Conservation (phyloP, 164 flowering plant species). For the Liriodendron chinense region DNA sequence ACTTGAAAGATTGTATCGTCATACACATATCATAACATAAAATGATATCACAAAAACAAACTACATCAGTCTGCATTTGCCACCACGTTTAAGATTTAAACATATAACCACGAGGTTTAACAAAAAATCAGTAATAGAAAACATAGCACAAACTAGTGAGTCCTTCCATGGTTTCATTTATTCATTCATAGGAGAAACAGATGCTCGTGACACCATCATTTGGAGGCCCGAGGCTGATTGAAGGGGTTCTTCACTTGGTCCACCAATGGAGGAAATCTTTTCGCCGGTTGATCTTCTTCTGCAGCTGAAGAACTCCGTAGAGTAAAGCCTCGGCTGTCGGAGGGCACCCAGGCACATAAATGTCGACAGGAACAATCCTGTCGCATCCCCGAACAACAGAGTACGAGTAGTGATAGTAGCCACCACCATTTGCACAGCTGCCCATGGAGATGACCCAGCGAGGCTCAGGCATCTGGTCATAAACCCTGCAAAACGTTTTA, state of each 20-base stretch:
- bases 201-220: not conserved
- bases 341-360: slow-evolving; percentile 97
- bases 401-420: slow-evolving; percentile 97
- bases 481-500: slow-evolving; percentile 57
- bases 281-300: slow-evolving; percentile 94
- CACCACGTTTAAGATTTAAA: too few species aligned
- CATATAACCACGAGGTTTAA: too few species aligned
- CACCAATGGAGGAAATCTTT: slow-evolving; percentile 96
- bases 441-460: slow-evolving; percentile 99
- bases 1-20: too few species aligned
- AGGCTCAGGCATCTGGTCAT: slow-evolving; percentile 99
- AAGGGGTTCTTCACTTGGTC: slow-evolving; percentile 51
- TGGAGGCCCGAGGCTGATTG: not conserved
- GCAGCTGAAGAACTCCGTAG: slow-evolving; percentile 90
- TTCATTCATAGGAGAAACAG: not conserved
- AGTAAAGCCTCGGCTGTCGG: slow-evolving; percentile 98
- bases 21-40: too few species aligned
- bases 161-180: not conserved
- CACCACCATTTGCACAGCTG: slow-evolving; percentile 99
- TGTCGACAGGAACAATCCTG: slow-evolving; percentile 96
- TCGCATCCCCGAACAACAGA: slow-evolving; percentile 98
- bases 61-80: too few species aligned
- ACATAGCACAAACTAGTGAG: not conserved
- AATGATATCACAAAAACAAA: too few species aligned
- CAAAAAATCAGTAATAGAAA: too few species aligned